phyloP scores from a whole-genome alignment of 495 filamentous ascomycete genomes.

The Podospora anserina region DNA sequence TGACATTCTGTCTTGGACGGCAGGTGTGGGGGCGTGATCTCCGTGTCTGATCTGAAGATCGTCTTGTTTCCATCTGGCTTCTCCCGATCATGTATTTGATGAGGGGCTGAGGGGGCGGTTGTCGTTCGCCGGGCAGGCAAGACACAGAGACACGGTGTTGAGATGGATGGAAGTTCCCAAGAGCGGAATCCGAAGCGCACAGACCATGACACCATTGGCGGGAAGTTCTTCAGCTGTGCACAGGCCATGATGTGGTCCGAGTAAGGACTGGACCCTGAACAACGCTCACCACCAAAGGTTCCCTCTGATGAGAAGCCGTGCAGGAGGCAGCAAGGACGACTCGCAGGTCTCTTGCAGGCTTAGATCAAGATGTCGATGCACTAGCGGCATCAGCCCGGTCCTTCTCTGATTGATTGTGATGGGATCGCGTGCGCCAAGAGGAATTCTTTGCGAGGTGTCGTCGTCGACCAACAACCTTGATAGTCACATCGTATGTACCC shows the following conservation, averaged over 20 bases:
- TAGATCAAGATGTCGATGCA: conserved; percentile 13
- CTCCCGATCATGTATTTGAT: neutral
- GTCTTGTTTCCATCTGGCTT: neutral
- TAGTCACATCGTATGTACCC: neutral
- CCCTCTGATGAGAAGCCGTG: too few species aligned
- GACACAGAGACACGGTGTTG: neutral
- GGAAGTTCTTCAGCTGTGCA: neutral
- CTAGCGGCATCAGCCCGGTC: neutral
- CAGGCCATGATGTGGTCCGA: neutral
- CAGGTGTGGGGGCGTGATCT: neutral
- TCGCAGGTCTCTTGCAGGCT: conserved; percentile 15
- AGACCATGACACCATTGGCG: neutral
- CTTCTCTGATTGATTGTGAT: neutral
- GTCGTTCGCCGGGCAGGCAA: too few species aligned
- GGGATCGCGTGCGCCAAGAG: neutral
- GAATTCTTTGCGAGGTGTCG: neutral
- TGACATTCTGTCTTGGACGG: neutral
- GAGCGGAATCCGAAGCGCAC: neutral
- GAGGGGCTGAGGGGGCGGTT: too few species aligned
- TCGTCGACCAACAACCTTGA: neutral
- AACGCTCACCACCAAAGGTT: neutral
- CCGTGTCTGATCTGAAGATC: neutral
- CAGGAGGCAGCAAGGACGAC: neutral
- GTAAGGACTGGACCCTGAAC: neutral
- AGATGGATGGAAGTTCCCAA: neutral